Conservation (phyloP, 2,329 filamentous ascomycete genomes). For the Aotearoamyces nothofagi region DNA sequence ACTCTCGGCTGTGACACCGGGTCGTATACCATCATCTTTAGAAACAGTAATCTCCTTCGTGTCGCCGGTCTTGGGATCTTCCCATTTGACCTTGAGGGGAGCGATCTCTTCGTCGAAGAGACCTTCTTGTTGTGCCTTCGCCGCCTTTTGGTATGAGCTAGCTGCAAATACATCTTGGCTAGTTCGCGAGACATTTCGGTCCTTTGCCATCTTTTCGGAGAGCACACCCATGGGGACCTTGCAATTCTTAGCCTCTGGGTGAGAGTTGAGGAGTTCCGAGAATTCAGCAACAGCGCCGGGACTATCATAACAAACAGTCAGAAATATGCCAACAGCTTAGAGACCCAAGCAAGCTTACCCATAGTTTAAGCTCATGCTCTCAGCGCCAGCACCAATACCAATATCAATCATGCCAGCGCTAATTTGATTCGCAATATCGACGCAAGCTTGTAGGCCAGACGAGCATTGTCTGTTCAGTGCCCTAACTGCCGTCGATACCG, state of each 20-base stretch:
- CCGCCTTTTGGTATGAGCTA: slow-evolving; percentile 80
- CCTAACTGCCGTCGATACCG: slow-evolving; percentile 70
- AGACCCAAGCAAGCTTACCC: slow-evolving; percentile 58
- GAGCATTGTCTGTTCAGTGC: slow-evolving; percentile 90
- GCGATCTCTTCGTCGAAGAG: slow-evolving; percentile 86
- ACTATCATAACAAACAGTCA: slow-evolving; percentile 30
- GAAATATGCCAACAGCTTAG: not conserved
- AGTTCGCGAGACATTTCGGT: slow-evolving; percentile 54
- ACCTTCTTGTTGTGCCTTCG: slow-evolving; percentile 71
- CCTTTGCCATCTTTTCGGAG: slow-evolving; percentile 89
- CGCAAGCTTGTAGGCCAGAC: slow-evolving; percentile 79
- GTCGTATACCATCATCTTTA: slow-evolving; percentile 75
- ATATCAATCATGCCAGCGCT: slow-evolving; percentile 85
- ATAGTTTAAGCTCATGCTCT: slow-evolving; percentile 92
- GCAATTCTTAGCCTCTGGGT: slow-evolving; percentile 81
- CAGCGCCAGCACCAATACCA: slow-evolving; percentile 85
- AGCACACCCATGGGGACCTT: slow-evolving; percentile 94
- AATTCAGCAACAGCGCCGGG: slow-evolving; percentile 84
- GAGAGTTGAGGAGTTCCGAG: slow-evolving; percentile 70
- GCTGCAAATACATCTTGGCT: slow-evolving; percentile 89
- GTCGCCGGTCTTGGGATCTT: slow-evolving; percentile 83
- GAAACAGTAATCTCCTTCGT: slow-evolving; percentile 68
- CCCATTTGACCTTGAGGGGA: slow-evolving; percentile 73
- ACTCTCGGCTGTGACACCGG: slow-evolving; percentile 73
- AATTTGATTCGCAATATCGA: slow-evolving; percentile 91